phyloP scores from a whole-genome alignment of 345 rosid genomes.

The Syzygium jambos region DNA sequence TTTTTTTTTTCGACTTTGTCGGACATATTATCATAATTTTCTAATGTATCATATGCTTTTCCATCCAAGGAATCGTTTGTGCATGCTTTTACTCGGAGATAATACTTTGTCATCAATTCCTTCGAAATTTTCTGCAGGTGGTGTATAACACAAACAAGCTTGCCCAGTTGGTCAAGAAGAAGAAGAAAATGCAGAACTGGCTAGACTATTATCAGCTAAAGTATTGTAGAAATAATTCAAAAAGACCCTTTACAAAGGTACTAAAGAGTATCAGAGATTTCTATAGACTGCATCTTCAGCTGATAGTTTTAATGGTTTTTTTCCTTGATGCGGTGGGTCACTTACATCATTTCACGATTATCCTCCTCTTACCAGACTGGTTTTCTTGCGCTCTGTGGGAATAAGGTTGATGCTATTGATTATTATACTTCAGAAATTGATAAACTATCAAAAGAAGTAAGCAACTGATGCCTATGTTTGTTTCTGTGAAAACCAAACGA shows the following conservation, averaged over 20 bases:
- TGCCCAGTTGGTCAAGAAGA: conserved; percentile 63
- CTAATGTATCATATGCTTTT: not conserved
- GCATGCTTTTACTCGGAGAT: not conserved
- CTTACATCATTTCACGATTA: not conserved
- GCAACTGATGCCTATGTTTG: not conserved
- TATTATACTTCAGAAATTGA: conserved; percentile 51
- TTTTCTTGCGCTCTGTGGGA: conserved; percentile 73
- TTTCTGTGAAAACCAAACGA: not conserved
- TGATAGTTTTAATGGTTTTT: not conserved
- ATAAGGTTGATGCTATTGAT: conserved; percentile 72
- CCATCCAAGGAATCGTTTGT: not conserved
- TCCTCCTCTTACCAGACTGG: conserved; percentile 50
- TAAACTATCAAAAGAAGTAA: conserved; percentile 65
- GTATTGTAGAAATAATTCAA: conserved; percentile 38
- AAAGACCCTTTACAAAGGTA: conserved; percentile 65
- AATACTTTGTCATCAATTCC: not conserved
- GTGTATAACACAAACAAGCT: conserved; percentile 82
- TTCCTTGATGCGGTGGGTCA: not conserved
- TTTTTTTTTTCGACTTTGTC: not conserved
- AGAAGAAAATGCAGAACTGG: conserved; percentile 69
- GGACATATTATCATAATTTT: not conserved
- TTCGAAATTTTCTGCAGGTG: conserved; percentile 33
- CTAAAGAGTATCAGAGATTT: not conserved
- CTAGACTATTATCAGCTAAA: conserved; percentile 72
- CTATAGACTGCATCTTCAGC: not conserved